Percentiles rank a stretch among this genome's conserved stretches.
Conservation (phyloP, 2,329 filamentous ascomycete species). For the Fusarium chaquense region DNA sequence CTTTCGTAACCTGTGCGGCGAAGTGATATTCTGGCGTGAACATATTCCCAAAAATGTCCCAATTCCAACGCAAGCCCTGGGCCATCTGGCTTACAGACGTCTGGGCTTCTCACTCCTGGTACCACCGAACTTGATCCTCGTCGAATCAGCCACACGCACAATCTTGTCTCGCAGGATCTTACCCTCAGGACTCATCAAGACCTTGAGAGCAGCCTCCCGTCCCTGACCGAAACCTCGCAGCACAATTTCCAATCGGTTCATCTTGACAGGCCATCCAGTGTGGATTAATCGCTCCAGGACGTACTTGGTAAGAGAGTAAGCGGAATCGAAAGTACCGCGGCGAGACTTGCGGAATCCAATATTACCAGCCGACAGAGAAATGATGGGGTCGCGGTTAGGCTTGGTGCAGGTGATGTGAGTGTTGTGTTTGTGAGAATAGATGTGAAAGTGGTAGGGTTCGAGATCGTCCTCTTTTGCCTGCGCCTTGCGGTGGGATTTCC, state of each 20-base stretch:
- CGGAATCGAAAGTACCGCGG: conserved; percentile 87
- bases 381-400: conserved; percentile 81
- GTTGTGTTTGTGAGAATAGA: conserved; percentile 92
- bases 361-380: conserved; percentile 86
- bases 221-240: conserved; percentile 88
- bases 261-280: conserved; percentile 79
- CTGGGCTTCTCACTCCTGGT: conserved; percentile 86
- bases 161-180: conserved; percentile 80
- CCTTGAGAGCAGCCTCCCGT: conserved; percentile 90
- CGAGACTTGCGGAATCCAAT: conserved; percentile 90
- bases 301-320: conserved; percentile 88
- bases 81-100: conserved; percentile 68
- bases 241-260: conserved; percentile 81
- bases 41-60: conserved; percentile 20
- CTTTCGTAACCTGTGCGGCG: conserved; percentile 24
- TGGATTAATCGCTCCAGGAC: conserved; percentile 88
- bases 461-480: conserved; percentile 54
- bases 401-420: conserved; percentile 91
- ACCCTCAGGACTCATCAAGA: conserved; percentile 87
- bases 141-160: conserved; percentile 83
- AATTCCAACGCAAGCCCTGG: conserved; percentile 7
- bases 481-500: conserved; percentile 32
- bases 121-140: conserved; percentile 95
- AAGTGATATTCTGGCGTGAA: conserved; percentile 28
- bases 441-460: conserved; percentile 85